These are phyloP conservation scores for Floccularia luteovirens DNA, from an alignment of 768 basidiomycete species.

Conservation along the genomic window DNA sequence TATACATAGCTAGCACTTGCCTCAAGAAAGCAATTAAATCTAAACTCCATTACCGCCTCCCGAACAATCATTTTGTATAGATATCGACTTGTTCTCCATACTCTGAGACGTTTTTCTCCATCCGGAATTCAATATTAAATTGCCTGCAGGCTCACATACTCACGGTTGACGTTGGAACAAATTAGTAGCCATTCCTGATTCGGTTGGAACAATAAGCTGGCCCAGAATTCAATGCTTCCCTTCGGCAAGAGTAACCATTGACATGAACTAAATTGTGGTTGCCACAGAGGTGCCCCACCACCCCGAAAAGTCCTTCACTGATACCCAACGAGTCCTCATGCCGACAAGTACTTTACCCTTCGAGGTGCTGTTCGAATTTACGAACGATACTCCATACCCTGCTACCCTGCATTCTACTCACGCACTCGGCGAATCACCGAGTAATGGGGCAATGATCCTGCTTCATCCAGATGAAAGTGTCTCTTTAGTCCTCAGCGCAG, in stretches of 20 bases:
- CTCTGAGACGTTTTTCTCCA: too few relatives aligned
- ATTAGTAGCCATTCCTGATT: too few relatives aligned
- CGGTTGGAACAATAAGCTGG: slow-evolving; percentile 22
- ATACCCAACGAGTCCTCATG: slow-evolving; percentile 14
- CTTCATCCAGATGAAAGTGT: slow-evolving; percentile 32
- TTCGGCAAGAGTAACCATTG: slow-evolving; percentile 4
- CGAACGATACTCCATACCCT: slow-evolving; percentile 35
- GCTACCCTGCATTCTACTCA: slow-evolving; percentile 31
- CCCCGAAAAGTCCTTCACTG: neutral
- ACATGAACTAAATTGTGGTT: neutral
- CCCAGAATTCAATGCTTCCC: slow-evolving; percentile 11
- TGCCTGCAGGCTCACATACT: too few relatives aligned
- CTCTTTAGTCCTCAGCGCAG: slow-evolving; percentile 41
- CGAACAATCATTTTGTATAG: too few relatives aligned
- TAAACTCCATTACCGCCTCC: too few relatives aligned
- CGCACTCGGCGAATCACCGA: slow-evolving; percentile 16
- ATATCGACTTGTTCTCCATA: too few relatives aligned
- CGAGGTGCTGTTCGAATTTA: slow-evolving; percentile 44
- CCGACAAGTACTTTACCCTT: slow-evolving; percentile 44
- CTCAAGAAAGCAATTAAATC: too few relatives aligned
- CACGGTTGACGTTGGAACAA: too few relatives aligned
- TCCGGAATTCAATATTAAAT: too few relatives aligned
- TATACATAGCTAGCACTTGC: too few relatives aligned
- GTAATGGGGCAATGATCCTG: slow-evolving; percentile 24
- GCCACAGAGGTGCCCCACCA: neutral